Percentiles rank a stretch among this genome's conserved stretches.
Evolutionary conservation across 2,329 filamentous ascomycete species (phyloP).

Genomic region (Diaporthe sp.): DNA sequence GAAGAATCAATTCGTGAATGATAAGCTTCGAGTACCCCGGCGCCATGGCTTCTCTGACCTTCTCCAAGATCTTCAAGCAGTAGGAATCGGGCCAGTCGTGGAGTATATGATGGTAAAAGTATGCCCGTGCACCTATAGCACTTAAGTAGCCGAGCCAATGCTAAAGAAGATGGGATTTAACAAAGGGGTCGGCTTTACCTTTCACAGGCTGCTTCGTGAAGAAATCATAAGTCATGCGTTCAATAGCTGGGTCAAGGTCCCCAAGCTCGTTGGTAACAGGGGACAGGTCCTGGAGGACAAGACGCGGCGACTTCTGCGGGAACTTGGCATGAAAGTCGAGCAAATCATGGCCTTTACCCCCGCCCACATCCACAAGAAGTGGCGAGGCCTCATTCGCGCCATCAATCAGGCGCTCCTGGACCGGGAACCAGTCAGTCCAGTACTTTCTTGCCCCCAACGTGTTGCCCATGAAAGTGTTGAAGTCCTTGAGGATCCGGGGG

Average conservation of each 20-base stretch:
- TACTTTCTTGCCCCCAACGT: slow-evolving; percentile 41
- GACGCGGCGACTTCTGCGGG: neutral
- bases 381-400: slow-evolving; percentile 36
- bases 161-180: neutral
- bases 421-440: slow-evolving; percentile 37
- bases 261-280: slow-evolving; percentile 23
- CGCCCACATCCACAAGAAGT: slow-evolving; percentile 40
- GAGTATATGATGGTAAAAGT: slow-evolving; percentile 46
- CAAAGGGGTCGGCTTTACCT: slow-evolving; percentile 37
- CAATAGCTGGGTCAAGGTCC: slow-evolving; percentile 39
- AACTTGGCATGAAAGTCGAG: slow-evolving; percentile 32
- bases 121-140: slow-evolving; percentile 42
- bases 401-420: slow-evolving; percentile 41
- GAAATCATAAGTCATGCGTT: slow-evolving; percentile 48
- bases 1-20: slow-evolving; percentile 47
- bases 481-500: slow-evolving; percentile 39
- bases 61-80: slow-evolving; percentile 45
- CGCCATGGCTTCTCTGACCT: slow-evolving; percentile 44
- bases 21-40: slow-evolving; percentile 47
- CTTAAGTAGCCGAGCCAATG: neutral
- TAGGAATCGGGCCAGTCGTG: slow-evolving; percentile 50
- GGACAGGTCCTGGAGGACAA: slow-evolving; percentile 41
- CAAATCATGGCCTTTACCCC: slow-evolving; percentile 37
- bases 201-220: slow-evolving; percentile 47
- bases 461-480: slow-evolving; percentile 44